phyloP scores from a whole-genome alignment of 1,284 basidiomycete genomes.

The Irpex sp. region DNA sequence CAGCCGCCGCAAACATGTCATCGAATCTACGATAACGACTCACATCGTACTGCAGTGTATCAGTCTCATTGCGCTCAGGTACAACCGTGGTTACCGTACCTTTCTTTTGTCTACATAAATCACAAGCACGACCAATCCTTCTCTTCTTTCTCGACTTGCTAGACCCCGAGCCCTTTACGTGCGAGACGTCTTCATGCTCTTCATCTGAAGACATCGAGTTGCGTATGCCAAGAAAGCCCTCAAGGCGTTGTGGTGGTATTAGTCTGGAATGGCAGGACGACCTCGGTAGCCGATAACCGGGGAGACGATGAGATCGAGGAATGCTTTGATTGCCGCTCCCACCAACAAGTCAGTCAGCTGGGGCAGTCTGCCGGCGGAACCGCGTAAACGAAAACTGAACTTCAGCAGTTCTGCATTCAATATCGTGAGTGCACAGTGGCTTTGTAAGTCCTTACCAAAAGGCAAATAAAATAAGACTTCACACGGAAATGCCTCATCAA shows the following conservation, averaged over 20 bases:
- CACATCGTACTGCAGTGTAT: conserved; percentile 5
- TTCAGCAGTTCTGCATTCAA: background rate
- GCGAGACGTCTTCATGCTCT: background rate
- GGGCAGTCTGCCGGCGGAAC: background rate
- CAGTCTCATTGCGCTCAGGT: background rate
- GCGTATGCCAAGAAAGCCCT: background rate
- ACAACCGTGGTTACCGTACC: background rate
- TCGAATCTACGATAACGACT: background rate
- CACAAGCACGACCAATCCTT: conserved; percentile 7
- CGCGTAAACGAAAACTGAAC: background rate
- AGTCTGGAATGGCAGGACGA: background rate
- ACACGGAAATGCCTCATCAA: background rate
- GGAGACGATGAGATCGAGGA: background rate
- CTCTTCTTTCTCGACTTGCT: conserved; percentile 3
- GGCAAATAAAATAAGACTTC: background rate
- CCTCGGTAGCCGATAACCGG: background rate
- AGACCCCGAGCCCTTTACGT: background rate
- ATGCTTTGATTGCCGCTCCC: background rate
- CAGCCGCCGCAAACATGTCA: background rate
- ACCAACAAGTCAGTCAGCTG: background rate
- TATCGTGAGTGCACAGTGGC: background rate
- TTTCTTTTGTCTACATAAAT: conserved; percentile 10
- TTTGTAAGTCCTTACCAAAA: background rate
- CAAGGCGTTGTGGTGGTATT: background rate
- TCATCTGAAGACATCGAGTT: background rate